Evolutionary conservation across 225 moss, liverwort and hornwort species (phyloP), one percentile per base, ranked within the genome.

Genomic region (Neckera pumila): DNA sequence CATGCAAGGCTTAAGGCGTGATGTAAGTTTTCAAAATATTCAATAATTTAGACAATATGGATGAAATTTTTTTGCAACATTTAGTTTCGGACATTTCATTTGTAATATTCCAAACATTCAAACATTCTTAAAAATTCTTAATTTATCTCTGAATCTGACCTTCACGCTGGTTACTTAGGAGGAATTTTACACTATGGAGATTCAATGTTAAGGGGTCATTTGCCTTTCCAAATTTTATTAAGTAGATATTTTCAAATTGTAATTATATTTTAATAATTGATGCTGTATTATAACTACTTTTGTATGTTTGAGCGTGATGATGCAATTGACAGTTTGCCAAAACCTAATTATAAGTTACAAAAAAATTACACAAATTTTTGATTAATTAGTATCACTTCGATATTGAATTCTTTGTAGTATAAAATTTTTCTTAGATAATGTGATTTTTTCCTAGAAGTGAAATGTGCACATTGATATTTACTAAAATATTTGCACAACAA

Each of bases 281-380:
- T 12, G 23, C 25, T 70, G 22, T 12, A 23, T 6, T 14, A 14
- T 14, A 12, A 40, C 14, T 23, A 25, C 7, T 40, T 38, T 18
- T 9, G 0, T 14, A 9, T 0, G 3, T 42, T 27, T 16, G 5
- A 36, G 2, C 10, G 36, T 6, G 0, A 43, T 27, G 5, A 9
- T 26, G 16, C 9, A 16, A 42, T 71, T 42, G 13, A 2, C 12
- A 49, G 3, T 16, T 42, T 42, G 8, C 16, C 15, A 27, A 71
- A 27, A 43, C 3, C 5, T 43, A 43, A 73, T 45, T 45, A 73
- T 27, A 45, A 10, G 45, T 45, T 45, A 28, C n/a, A 6, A 28
- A 0, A 27, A 72, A 10, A 2, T 45, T 45, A 3, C 17, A 45
- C 3, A 27, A 16, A 17, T 2, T 43, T 27, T 10, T 43, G 0